phyloP scores from a whole-genome alignment of 129 eudicot species.

The Artemisia tridentata region DNA sequence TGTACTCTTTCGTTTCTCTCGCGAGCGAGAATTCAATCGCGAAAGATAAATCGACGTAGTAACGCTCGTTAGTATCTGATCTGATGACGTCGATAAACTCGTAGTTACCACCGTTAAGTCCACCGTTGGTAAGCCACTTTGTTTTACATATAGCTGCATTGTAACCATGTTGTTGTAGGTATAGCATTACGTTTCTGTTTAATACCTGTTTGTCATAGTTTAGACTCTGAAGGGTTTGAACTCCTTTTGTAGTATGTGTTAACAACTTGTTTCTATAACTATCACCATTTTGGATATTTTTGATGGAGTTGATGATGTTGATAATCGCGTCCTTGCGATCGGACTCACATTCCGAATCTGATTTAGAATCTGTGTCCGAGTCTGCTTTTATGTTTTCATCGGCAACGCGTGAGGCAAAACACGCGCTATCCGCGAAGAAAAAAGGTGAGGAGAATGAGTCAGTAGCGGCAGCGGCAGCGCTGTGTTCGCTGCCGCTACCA shows the following conservation, averaged over 20 bases:
- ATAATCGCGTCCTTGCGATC: slow-evolving; percentile 29
- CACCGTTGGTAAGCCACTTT: slow-evolving; percentile 66
- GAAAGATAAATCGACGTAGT: slow-evolving; percentile 60
- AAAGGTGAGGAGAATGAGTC: slow-evolving; percentile 38
- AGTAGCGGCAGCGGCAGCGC: background rate
- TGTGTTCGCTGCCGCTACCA: slow-evolving; percentile 69
- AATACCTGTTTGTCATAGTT: slow-evolving; percentile 33
- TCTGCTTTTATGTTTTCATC: slow-evolving; percentile 10
- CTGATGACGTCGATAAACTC: slow-evolving; percentile 76
- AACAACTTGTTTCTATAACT: slow-evolving; percentile 34
- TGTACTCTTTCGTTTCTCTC: slow-evolving; percentile 53
- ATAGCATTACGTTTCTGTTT: slow-evolving; percentile 56
- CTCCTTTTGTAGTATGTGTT: slow-evolving; percentile 34
- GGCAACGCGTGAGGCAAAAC: background rate
- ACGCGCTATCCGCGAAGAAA: slow-evolving; percentile 24
- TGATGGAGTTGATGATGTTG: slow-evolving; percentile 14
- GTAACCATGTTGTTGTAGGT: slow-evolving; percentile 49
- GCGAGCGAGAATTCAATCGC: slow-evolving; percentile 69
- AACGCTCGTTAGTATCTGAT: slow-evolving; percentile 37
- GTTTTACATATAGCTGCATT: slow-evolving; percentile 84
- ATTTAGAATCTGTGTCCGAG: slow-evolving; percentile 26
- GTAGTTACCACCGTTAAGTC: slow-evolving; percentile 62
- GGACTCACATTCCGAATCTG: slow-evolving; percentile 28
- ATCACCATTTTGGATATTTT: slow-evolving; percentile 31
- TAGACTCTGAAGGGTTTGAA: slow-evolving; percentile 34